Base-by-base conservation (phyloP, 2,329 filamentous ascomycete species). In the Hysterium pulicare region DNA sequence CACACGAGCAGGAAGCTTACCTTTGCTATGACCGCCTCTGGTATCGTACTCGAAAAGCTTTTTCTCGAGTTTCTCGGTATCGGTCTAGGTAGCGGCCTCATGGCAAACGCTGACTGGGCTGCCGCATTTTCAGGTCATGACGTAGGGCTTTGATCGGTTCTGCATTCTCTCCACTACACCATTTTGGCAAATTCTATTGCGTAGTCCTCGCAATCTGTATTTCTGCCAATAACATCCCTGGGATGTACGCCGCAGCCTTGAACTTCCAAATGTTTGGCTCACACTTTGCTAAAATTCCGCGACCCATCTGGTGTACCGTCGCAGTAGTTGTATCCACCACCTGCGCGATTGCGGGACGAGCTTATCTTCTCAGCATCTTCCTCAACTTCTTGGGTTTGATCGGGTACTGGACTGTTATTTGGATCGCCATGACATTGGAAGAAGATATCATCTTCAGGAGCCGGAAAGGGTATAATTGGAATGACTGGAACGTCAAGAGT, bases 191-290 rank as follows among this genome's bases (percentile, higher is more conserved):
- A 44, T 81, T 84, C 66, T 82, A 79, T 58, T 74, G 75, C 11
- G 79, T 82, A 2, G 51, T 85, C 7, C 67, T 82, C 8, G 79
- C 81, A 0, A 66, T 84, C 4, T 78, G 80, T 4, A 64, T 82
- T 3, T 75, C 83, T 30, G 73, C 78, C 30, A 84, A 85, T 61
- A 78, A 77, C 51, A 74, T 83, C 6, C 73, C 81, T 3, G 75
- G 78, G 0, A 78, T 76, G 1, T 35, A 84, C 60, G 75, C 76
- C 15, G 69, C 76, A 5, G 78, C 78, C 1, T 71, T 85, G 11
- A 78, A 81, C 48, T 82, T 81, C 55, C 82, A 84, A 57, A 75
- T 81, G 35, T 70, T 85, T 8, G 79, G 78, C 4, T 69, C 74
- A 5, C 74, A 74, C 44, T 71, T 74, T 16, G 74, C 76, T 38